Evolutionary conservation across 257 asterid species (phyloP).

Genomic region (Osmanthus fragrans): DNA sequence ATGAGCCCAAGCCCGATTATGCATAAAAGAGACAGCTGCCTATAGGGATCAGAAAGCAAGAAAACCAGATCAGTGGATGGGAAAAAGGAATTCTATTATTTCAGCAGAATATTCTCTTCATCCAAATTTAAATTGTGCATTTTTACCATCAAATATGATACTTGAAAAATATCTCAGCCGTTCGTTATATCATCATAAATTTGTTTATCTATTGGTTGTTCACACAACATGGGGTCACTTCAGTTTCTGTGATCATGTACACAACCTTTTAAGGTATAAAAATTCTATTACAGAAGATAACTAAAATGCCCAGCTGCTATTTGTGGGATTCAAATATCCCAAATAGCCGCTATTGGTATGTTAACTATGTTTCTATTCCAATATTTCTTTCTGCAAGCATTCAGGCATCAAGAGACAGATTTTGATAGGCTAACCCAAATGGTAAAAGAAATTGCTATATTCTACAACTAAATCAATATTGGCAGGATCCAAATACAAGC

Average conservation of each 20-base stretch:
- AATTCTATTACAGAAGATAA: background rate
- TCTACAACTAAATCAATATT: background rate
- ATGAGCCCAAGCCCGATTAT: constrained; percentile 34
- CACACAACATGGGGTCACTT: constrained; percentile 3
- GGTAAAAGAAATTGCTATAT: background rate
- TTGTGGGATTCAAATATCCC: background rate
- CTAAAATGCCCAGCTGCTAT: background rate
- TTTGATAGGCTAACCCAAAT: background rate
- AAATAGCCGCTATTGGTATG: background rate
- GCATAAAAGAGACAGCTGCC: constrained; percentile 67
- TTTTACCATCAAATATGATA: background rate
- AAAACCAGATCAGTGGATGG: constrained; percentile 20
- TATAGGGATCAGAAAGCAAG: constrained; percentile 22
- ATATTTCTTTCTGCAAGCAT: background rate
- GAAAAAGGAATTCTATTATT: constrained; percentile 8
- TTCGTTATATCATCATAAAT: background rate
- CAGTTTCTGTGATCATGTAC: background rate
- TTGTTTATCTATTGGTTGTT: background rate
- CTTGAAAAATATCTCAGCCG: background rate
- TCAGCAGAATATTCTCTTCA: background rate
- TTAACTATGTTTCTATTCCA: background rate
- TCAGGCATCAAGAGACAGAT: background rate
- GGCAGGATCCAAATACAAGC: background rate
- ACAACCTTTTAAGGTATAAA: background rate
- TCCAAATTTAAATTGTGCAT: background rate